Evolutionary conservation across 169 alveolate genomes (phyloP).

Genomic region (Babesia divergens): DNA sequence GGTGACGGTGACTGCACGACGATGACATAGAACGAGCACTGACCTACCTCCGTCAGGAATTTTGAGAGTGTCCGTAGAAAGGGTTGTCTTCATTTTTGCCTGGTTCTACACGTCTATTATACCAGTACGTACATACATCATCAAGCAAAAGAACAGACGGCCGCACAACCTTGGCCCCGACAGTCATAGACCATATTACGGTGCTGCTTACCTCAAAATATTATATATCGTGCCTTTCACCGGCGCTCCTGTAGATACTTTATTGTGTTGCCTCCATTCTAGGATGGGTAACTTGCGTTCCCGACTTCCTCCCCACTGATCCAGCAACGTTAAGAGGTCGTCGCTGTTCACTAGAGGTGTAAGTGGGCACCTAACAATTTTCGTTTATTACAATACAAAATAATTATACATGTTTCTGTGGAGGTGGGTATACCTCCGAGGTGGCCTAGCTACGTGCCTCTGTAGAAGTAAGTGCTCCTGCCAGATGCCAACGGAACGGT

Average conservation of each 20-base stretch:
- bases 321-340: too few species aligned
- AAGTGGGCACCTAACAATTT: too few species aligned
- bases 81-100: constrained; percentile 70
- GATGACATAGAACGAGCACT: background rate
- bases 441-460: too few species aligned
- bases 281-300: background rate
- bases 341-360: too few species aligned
- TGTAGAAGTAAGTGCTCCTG: too few species aligned
- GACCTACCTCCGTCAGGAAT: constrained; percentile 75
- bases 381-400: too few species aligned
- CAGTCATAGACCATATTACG: background rate
- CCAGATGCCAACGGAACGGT: too few species aligned
- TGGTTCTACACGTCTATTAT: background rate
- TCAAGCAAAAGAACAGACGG: background rate
- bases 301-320: constrained; percentile 41
- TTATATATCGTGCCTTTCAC: background rate
- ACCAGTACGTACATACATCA: too few species aligned
- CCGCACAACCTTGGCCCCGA: background rate
- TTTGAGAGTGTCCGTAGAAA: constrained; percentile 64
- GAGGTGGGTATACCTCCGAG: too few species aligned
- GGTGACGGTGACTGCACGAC: constrained; percentile 81
- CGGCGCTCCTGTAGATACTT: background rate
- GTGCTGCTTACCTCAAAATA: background rate
- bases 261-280: background rate
- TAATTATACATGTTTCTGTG: too few species aligned